Percentiles rank a stretch among this genome's conserved stretches.
Evolutionary conservation across 2,329 filamentous ascomycete species (phyloP).

Genomic region (Colletotrichum sp.): DNA sequence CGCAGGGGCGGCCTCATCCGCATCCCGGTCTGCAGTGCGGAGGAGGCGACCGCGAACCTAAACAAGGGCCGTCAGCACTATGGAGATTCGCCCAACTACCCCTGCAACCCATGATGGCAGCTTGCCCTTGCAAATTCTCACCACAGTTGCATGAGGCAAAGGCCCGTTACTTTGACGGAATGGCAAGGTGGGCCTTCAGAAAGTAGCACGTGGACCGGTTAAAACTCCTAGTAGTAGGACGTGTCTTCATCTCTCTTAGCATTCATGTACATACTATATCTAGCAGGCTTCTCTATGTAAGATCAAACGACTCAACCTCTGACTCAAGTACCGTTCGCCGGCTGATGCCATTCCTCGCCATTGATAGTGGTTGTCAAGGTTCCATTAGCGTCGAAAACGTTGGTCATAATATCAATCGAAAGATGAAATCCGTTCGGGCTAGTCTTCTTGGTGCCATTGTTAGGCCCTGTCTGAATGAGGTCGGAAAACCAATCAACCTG

Average conservation of each 20-base stretch:
- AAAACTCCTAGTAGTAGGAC: neutral
- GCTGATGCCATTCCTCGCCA: constrained; percentile 40
- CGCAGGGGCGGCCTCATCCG: neutral
- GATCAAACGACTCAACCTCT: neutral
- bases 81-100: neutral
- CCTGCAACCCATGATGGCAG: neutral
- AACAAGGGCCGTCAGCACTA: neutral
- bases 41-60: neutral
- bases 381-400: constrained; percentile 46
- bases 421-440: constrained; percentile 42
- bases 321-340: constrained; percentile 33
- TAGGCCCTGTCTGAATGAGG: constrained; percentile 34
- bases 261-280: neutral
- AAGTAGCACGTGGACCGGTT: neutral
- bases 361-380: constrained; percentile 41
- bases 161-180: neutral
- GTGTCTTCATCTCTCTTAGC: neutral
- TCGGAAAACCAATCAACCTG: constrained; percentile 43
- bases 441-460: constrained; percentile 40
- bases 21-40: neutral
- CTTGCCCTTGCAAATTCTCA: neutral
- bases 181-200: neutral
- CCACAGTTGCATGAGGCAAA: neutral
- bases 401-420: constrained; percentile 39
- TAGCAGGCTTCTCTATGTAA: neutral